These are phyloP conservation scores for Lachancea dasiensis DNA, from an alignment of 805 yeast species.

Conservation along the genomic window DNA sequence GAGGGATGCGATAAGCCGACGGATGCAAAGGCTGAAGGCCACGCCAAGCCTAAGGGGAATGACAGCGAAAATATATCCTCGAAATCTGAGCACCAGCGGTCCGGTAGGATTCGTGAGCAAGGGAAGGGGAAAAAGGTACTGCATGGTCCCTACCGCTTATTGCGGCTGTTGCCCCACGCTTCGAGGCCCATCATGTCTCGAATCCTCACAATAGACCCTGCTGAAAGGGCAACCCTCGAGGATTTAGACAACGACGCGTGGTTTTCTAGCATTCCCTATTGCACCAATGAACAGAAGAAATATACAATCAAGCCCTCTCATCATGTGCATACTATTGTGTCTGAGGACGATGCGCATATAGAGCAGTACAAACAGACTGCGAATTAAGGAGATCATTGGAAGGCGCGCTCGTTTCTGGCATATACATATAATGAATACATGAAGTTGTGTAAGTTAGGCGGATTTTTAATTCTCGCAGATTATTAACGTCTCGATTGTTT, in stretches of 20 bases:
- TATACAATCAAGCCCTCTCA: slow-evolving; percentile 39
- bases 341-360: slow-evolving; percentile 42
- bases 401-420: background rate
- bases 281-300: slow-evolving; percentile 46
- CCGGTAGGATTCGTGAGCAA: slow-evolving; percentile 1
- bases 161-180: slow-evolving; percentile 79
- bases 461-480: background rate
- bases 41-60: no score
- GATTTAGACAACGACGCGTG: slow-evolving; percentile 67
- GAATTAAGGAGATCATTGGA: background rate
- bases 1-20: no score
- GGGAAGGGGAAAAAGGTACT: slow-evolving; percentile 45
- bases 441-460: slow-evolving; percentile 1
- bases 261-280: slow-evolving; percentile 56
- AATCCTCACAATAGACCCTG: slow-evolving; percentile 59
- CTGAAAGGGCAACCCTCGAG: slow-evolving; percentile 55
- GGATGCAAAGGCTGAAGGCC: no score
- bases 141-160: slow-evolving; percentile 77
- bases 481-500: background rate
- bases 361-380: slow-evolving; percentile 35
- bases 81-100: background rate
- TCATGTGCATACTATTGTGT: slow-evolving; percentile 46
- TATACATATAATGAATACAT: slow-evolving; percentile 4
- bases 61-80: background rate
- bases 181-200: slow-evolving; percentile 66